phyloP scores from a whole-genome alignment of 2,329 filamentous ascomycete species.

The Dothideomycetidae sp. region DNA sequence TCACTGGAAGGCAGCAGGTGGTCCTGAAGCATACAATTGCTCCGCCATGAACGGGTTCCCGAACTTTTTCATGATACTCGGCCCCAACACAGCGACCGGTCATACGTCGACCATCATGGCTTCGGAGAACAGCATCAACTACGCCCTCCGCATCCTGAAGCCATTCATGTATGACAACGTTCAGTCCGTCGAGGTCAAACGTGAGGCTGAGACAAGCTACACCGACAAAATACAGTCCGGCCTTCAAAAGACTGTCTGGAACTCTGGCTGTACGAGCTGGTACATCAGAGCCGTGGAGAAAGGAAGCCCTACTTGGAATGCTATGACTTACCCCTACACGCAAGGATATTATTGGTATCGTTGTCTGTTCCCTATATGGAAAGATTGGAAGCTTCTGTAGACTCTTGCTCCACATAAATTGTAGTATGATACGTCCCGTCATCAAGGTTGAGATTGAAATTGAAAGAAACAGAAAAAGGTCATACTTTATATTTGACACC shows the following conservation, averaged over 20 bases:
- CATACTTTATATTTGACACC: too few species aligned
- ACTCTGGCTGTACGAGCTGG: background rate
- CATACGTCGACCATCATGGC: constrained; percentile 47
- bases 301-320: too few species aligned
- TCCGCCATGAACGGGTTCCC: constrained; percentile 39
- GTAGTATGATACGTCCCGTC: too few species aligned
- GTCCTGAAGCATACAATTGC: constrained; percentile 46
- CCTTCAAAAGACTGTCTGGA: background rate
- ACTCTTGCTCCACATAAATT: too few species aligned
- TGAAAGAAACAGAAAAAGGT: too few species aligned
- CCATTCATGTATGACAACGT: constrained; percentile 37
- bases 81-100: constrained; percentile 46
- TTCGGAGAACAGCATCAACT: constrained; percentile 47
- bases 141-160: constrained; percentile 43
- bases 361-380: background rate
- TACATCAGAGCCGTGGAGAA: background rate
- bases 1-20: constrained; percentile 44
- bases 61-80: constrained; percentile 34
- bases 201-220: constrained; percentile 27
- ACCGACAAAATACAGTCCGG: background rate
- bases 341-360: background rate
- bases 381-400: too few species aligned
- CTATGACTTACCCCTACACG: constrained; percentile 3
- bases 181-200: constrained; percentile 34
- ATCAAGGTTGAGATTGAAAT: too few species aligned